Conservation (phyloP, 106 monocot genomes). For the Agapanthus africanus region DNA sequence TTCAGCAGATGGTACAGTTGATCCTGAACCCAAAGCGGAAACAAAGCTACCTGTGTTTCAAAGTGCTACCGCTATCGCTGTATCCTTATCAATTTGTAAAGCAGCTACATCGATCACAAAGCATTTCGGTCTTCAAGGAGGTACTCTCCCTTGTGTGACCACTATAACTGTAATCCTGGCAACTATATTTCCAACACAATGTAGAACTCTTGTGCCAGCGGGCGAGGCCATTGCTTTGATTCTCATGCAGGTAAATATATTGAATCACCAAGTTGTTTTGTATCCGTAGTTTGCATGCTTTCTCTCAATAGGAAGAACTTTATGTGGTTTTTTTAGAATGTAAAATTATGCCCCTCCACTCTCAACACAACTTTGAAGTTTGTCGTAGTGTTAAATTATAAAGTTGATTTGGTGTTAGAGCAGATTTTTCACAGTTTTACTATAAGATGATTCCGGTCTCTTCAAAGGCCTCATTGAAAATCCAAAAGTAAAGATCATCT, state of each 20-base stretch:
- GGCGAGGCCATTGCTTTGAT: conserved; percentile 79
- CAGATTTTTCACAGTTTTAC: too few species aligned
- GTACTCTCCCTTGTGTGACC: conserved; percentile 70
- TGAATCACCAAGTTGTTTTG: too few species aligned
- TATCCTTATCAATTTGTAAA: conserved; percentile 80
- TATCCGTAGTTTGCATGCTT: too few species aligned
- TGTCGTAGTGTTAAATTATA: too few species aligned
- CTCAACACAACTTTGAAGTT: too few species aligned
- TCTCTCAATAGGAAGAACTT: too few species aligned
- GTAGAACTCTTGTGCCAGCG: conserved; percentile 61
- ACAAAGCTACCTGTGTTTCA: conserved; percentile 39
- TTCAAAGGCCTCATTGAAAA: too few species aligned
- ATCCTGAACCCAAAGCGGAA: conserved; percentile 11
- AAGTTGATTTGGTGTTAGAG: too few species aligned
- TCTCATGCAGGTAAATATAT: conserved; percentile 72
- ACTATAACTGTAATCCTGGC: conserved; percentile 67
- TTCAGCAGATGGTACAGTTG: conserved; percentile 21
- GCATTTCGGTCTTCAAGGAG: conserved; percentile 50
- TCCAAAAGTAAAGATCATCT: too few species aligned
- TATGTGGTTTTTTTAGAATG: too few species aligned
- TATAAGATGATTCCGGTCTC: too few species aligned
- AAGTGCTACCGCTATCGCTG: conserved; percentile 44
- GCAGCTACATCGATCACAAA: conserved; percentile 27
- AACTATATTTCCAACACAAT: conserved; percentile 58
- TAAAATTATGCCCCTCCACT: too few species aligned